Percentiles rank a stretch among this genome's conserved stretches.
phyloP scores from a whole-genome alignment of 208 protist species.

The Leishmania turanica region DNA sequence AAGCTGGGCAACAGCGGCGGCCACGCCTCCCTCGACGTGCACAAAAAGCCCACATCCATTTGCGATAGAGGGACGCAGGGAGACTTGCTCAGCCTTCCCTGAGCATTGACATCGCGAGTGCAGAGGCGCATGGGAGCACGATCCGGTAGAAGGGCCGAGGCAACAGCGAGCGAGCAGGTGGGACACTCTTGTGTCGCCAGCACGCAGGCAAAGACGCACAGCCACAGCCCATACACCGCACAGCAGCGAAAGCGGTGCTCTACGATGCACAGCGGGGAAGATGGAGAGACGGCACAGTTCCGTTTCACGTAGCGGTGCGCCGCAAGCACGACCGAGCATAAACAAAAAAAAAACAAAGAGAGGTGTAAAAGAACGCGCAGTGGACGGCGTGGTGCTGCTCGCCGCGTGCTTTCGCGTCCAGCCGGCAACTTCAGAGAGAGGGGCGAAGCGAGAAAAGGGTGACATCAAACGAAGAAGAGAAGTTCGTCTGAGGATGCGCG shows the following conservation, averaged over 20 bases:
- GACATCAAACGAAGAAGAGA: neutral
- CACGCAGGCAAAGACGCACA: neutral
- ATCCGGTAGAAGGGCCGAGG: neutral
- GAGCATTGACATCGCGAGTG: conserved; percentile 28
- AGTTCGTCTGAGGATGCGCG: too few species aligned
- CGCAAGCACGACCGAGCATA: neutral
- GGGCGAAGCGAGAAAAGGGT: neutral
- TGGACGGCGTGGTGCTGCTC: too few species aligned
- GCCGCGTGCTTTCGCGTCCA: neutral
- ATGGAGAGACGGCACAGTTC: neutral
- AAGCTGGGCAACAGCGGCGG: conserved; percentile 44
- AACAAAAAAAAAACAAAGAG: neutral
- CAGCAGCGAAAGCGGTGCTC: neutral
- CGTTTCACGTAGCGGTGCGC: too few species aligned
- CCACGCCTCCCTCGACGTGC: conserved; percentile 25
- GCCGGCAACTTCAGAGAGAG: neutral
- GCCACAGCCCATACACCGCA: neutral
- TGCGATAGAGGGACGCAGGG: conserved; percentile 7
- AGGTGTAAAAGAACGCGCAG: neutral
- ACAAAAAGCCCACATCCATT: conserved; percentile 17
- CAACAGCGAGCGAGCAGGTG: neutral
- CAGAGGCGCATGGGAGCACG: conserved; percentile 27
- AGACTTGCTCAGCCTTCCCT: conserved; percentile 29
- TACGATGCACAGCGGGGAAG: neutral
- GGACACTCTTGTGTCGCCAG: neutral